Evolutionary conservation across 2,329 filamentous ascomycete genomes (phyloP).

Genomic region (Neophaeococcomyces mojaviensis): DNA sequence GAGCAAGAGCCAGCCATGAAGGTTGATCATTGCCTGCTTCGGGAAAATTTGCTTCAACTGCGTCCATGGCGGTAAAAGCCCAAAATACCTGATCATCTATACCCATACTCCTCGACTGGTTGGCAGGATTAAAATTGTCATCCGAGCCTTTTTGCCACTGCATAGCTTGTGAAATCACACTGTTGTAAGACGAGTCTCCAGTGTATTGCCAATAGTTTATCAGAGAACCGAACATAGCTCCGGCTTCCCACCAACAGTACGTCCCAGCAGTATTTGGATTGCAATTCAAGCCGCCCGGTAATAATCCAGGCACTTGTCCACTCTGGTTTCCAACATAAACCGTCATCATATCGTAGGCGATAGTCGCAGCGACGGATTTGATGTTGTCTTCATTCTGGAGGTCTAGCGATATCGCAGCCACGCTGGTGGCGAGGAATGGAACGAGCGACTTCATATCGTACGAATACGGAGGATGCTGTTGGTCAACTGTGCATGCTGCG

Average conservation of each 20-base stretch:
- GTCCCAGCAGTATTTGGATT: slow-evolving; percentile 15
- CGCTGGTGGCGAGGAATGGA: background rate
- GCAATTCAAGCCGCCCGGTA: slow-evolving; percentile 30
- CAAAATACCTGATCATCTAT: slow-evolving; percentile 55
- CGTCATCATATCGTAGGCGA: slow-evolving; percentile 34
- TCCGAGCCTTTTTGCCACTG: slow-evolving; percentile 32
- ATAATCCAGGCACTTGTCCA: slow-evolving; percentile 33
- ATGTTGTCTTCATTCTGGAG: slow-evolving; percentile 25
- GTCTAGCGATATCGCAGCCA: slow-evolving; percentile 8
- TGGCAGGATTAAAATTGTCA: slow-evolving; percentile 35
- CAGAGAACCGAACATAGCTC: slow-evolving; percentile 35
- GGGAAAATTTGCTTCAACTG: slow-evolving; percentile 44
- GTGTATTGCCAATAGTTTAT: slow-evolving; percentile 39
- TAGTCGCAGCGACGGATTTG: slow-evolving; percentile 28
- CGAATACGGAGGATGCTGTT: background rate
- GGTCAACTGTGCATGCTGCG: background rate
- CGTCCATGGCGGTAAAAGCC: slow-evolving; percentile 50
- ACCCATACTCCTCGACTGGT: slow-evolving; percentile 36
- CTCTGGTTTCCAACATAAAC: slow-evolving; percentile 32
- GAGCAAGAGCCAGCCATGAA: slow-evolving; percentile 68
- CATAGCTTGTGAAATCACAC: slow-evolving; percentile 30
- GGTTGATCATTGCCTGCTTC: slow-evolving; percentile 40
- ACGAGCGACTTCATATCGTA: slow-evolving; percentile 1
- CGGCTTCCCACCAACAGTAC: slow-evolving; percentile 40
- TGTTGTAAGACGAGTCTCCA: slow-evolving; percentile 34